Base-by-base conservation (phyloP, 257 asterid species). In the Solanum chaucha region DNA sequence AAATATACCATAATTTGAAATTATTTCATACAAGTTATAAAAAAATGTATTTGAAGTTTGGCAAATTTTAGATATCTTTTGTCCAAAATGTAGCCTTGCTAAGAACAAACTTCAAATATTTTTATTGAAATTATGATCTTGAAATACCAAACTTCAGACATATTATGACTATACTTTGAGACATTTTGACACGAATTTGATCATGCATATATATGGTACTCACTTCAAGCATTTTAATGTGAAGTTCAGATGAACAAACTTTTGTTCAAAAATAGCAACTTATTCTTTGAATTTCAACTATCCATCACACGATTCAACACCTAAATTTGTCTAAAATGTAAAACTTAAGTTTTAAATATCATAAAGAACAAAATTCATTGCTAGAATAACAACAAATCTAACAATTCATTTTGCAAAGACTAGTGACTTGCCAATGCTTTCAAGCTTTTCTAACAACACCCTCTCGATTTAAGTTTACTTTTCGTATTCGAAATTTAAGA, bases 231-330 rank as follows among this genome's bases (percentile, higher is more conserved):
- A n/a, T n/a, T 10, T 64, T 64, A n/a, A 0, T 0, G 7, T 65
- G 4, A 65, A 65, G 34, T 65, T 11, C 19, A 24, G 0, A n/a
- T 64, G 4, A 64, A 24, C 4, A 64, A 10, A 0, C 0, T 64
- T 64, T 64, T 64, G 8, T 5, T 12, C 1, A 5, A 0, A 64
- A 64, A n/a, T 10, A 64, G 1, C 7, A 24, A 64, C 8, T 24
- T 65, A 0, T 65, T 65, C 19, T 65, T 65, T 24, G 9, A 24
- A 65, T 61, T 61, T 61, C 3, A 61, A n/a, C 14, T n/a, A n/a
- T 10, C 2, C 28, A 22, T 7, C 11, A 59, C 26, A 20, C 14
- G 0, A 59, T 64, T 64, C 17, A 64, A 61, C 1, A 11, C 12
- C 4, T 13, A 65, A 65, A 65, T 24, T 65, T 65, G 0, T 5